phyloP scores from a whole-genome alignment of 306 rosid genomes.

The Medicago ruthenica region DNA sequence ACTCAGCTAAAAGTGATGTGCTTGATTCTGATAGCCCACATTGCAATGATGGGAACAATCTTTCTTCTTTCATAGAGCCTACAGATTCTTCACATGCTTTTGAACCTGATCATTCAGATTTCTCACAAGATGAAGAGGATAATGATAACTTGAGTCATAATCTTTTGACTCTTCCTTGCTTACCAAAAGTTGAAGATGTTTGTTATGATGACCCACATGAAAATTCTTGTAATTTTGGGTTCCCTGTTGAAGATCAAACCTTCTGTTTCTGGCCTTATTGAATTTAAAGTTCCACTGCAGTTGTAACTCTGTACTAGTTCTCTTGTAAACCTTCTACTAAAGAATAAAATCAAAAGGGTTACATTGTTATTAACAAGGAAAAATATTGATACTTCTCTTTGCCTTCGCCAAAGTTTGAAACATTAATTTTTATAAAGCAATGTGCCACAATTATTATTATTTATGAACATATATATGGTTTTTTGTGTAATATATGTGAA shows the following conservation, averaged over 20 bases:
- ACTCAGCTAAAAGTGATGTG: conserved; percentile 78
- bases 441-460: neutral
- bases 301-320: conserved; percentile 54
- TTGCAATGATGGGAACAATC: conserved; percentile 31
- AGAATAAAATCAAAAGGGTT: conserved; percentile 31
- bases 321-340: neutral
- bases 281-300: conserved; percentile 1
- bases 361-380: conserved; percentile 5
- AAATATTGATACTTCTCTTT: neutral
- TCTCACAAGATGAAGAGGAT: conserved; percentile 81
- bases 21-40: conserved; percentile 76
- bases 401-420: neutral
- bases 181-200: conserved; percentile 58
- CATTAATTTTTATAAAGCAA: neutral
- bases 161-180: conserved; percentile 47
- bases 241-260: conserved; percentile 63
- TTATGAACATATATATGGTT: too few species aligned
- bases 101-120: conserved; percentile 73
- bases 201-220: conserved; percentile 58
- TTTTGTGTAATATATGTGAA: too few species aligned
- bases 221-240: conserved; percentile 58
- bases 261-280: conserved; percentile 69
- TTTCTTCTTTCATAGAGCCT: conserved; percentile 66
- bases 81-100: conserved; percentile 65
- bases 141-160: conserved; percentile 46